Percentiles rank a stretch among this genome's conserved stretches.
Conservation (phyloP, 23 red algal species). For the Cyanidium caldarium region DNA sequence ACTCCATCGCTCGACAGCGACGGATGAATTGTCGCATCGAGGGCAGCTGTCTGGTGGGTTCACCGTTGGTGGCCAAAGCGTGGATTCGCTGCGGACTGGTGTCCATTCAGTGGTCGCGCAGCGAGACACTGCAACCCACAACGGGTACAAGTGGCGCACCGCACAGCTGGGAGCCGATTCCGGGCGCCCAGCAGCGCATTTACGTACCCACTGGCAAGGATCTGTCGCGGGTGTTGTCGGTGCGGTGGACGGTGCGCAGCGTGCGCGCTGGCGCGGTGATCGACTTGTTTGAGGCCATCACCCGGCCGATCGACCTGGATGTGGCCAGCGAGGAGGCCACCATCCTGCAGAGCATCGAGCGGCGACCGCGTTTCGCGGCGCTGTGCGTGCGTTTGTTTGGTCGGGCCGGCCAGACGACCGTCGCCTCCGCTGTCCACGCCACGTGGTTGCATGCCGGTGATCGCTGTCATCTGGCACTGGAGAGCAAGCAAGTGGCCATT, state of each 20-base stretch:
- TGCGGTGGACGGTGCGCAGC: background rate
- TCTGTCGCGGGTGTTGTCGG: background rate
- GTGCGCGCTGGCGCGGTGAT: background rate
- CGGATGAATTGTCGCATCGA: constrained; percentile 3
- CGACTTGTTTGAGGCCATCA: background rate
- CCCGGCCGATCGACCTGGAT: background rate
- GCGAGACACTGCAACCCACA: background rate
- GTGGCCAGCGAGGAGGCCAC: background rate
- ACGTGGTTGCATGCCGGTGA: too few species aligned
- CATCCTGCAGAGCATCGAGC: background rate
- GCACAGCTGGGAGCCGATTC: background rate
- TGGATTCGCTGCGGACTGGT: background rate
- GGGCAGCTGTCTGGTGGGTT: background rate
- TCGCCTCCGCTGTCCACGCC: too few species aligned
- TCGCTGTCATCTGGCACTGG: too few species aligned
- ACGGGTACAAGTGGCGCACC: background rate
- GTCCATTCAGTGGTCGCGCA: background rate
- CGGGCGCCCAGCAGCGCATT: background rate
- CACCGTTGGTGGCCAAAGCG: background rate
- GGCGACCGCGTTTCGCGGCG: background rate
- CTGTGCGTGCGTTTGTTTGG: background rate
- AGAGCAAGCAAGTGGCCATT: too few species aligned
- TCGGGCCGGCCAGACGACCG: too few species aligned
- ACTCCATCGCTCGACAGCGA: background rate
- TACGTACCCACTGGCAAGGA: background rate